Evolutionary conservation across 2,329 filamentous ascomycete genomes (phyloP), one percentile per base, ranked within the genome.

Genomic region (Fusarium chlamydosporum): DNA sequence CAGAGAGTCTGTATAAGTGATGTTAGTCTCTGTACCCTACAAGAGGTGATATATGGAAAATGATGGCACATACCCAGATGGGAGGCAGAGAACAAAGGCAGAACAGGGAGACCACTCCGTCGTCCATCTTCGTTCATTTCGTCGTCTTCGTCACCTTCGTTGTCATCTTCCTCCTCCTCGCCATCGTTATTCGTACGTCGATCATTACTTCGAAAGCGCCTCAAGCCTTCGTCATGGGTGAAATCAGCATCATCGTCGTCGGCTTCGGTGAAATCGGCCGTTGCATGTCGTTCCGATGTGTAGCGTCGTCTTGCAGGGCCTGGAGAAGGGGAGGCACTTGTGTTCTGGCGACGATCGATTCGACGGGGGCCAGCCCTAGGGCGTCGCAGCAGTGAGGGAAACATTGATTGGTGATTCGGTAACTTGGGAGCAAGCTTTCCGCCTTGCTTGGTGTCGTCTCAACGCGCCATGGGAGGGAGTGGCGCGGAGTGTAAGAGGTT

Each of bases 51-150:
- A 23, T n/a, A 29, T 26, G 40, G 15, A 8, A 7, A 18, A 26
- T 34, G 29, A 29, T 20, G 16, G 37, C 18, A 64, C 65, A 40
- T 83, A 93, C 92, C 92, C 70, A 96, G 85, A 79, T 94, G 90
- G 57, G 88, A 87, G 23, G 91, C 87, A 46, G 92, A 94, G 78
- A 96, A 96, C 57, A 96, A 89, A 47, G 93, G 93, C 65, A 96
- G 83, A 43, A 87, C 76, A 26, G 81, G 81, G 70, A 77, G 76
- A 56, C 62, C 68, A 38, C 73, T 70, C 27, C 71, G 75, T 55
- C 65, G 65, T 35, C 64, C 67, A 27, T 70, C 72, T 29, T 77
- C 76, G 13, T 80, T 76, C n/a, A 77, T 78, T 41, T 81, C 23
- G 12, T 82, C 80, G 58, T 56, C 50, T 33, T 85, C 83, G 47